Evolutionary conservation across 352 stramenopile genomes (phyloP), one percentile per base, ranked within the genome.

Genomic region (Plasmopara muralis): DNA sequence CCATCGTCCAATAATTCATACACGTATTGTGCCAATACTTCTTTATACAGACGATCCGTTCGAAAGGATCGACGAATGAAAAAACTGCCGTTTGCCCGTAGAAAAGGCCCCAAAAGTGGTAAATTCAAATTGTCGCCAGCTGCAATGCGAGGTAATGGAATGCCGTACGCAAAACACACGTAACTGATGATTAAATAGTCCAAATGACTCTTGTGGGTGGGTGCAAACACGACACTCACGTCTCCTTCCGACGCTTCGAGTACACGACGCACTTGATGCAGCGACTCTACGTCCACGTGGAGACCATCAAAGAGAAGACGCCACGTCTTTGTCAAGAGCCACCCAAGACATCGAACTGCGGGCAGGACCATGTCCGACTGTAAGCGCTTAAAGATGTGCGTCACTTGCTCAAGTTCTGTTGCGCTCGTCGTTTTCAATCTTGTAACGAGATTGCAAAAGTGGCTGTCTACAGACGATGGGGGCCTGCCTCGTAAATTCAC

Each of bases 181-280:
- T 95, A 96, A 52, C 82, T 94, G 56, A 96, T 83, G 51, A 96
- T 85, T 28, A 96, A 61, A 56, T 95, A 96, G 62, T 96, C 87
- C 50, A 96, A 57, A 49, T 96, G 85, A 33, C 69, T 89, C 64
- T 93, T 88, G 66, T 96, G 87, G 20, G 87, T 95, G 13, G 87
- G 87, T 9, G 85, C 73, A 57, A 93, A 89, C 40, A 93, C 77
- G 38, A 95, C 70, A 43, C 77, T 85, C 6, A 87, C 69, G 41
- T 87, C 66, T 2, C 62, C 64, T 34, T 79, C 65, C 0, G 69
- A 60, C 0, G 53, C 62, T 40, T 85, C 67, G 9, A 92, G 49
- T 25, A 76, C 64, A 15, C 74, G 57, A 12, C 82, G 69, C 13
- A 93, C 65, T 10, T 64, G 64, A 14, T 83, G 67, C 6, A 91